Evolutionary conservation across 805 yeast genomes (phyloP).

Genomic region (Candida namnaoensis): DNA sequence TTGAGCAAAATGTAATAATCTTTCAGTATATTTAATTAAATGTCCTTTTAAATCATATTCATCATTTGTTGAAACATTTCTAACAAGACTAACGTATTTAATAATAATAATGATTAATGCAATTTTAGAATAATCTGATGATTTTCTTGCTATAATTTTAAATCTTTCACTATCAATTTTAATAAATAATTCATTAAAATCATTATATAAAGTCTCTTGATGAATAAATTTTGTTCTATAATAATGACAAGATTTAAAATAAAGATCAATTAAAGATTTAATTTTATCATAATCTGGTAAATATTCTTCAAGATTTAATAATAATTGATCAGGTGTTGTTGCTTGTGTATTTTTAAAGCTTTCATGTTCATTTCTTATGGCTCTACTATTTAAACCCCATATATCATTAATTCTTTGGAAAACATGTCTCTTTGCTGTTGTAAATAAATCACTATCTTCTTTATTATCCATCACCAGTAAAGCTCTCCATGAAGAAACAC

Average conservation of each 20-base stretch:
- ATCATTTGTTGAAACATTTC: background rate
- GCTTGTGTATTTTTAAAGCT: background rate
- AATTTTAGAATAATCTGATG: background rate
- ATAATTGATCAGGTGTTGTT: background rate
- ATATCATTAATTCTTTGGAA: background rate
- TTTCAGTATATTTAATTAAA: background rate
- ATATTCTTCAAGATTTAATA: background rate
- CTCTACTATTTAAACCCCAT: background rate
- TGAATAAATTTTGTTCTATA: background rate
- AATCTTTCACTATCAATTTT: background rate
- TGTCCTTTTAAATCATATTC: background rate
- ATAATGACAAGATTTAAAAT: background rate
- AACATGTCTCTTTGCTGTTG: background rate
- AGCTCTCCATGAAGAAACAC: background rate
- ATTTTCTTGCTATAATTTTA: background rate
- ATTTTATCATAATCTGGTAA: background rate
- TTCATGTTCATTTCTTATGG: background rate
- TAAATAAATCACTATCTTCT: background rate
- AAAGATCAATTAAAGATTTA: too few relatives aligned
- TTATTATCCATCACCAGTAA: background rate
- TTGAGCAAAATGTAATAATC: background rate
- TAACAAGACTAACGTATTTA: background rate
- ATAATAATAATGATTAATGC: background rate
- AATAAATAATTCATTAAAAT: too few relatives aligned
- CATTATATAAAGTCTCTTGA: background rate